These are phyloP conservation scores for Pterocarpus santalinus DNA, from an alignment of 306 rosid genomes.

Conservation along the genomic window DNA sequence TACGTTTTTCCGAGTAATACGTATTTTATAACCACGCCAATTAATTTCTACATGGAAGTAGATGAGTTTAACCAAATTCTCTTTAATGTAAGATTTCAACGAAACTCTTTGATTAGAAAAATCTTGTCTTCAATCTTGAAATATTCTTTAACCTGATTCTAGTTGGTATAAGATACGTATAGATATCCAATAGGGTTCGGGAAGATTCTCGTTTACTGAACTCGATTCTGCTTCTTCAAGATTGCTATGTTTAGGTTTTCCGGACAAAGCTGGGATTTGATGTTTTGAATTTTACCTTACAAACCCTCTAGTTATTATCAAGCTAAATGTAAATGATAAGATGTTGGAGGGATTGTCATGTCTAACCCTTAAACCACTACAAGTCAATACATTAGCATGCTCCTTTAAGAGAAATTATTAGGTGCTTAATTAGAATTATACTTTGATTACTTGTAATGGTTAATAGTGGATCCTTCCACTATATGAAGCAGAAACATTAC, in stretches of 20 bases:
- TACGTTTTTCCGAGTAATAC: too few species aligned
- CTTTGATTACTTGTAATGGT: too few species aligned
- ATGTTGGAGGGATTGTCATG: background rate
- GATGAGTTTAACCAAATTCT: too few species aligned
- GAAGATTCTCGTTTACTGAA: background rate
- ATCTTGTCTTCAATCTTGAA: background rate
- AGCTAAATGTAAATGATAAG: background rate
- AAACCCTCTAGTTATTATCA: background rate
- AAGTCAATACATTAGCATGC: background rate
- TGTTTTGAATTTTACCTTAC: background rate
- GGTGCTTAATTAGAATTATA: too few species aligned
- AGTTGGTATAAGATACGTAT: background rate
- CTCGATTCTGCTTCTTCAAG: conserved; percentile 15
- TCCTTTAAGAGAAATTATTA: too few species aligned
- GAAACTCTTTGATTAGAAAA: background rate
- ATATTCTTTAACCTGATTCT: background rate
- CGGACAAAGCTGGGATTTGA: background rate
- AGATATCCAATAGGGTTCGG: background rate
- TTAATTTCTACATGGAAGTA: background rate
- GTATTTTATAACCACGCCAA: background rate
- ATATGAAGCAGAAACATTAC: too few species aligned
- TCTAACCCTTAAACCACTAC: background rate
- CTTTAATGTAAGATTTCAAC: background rate
- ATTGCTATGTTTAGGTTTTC: background rate
- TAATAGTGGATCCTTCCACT: too few species aligned